Conservation (phyloP, 2,329 filamentous ascomycete species). For the Nannizzia gypsea region DNA sequence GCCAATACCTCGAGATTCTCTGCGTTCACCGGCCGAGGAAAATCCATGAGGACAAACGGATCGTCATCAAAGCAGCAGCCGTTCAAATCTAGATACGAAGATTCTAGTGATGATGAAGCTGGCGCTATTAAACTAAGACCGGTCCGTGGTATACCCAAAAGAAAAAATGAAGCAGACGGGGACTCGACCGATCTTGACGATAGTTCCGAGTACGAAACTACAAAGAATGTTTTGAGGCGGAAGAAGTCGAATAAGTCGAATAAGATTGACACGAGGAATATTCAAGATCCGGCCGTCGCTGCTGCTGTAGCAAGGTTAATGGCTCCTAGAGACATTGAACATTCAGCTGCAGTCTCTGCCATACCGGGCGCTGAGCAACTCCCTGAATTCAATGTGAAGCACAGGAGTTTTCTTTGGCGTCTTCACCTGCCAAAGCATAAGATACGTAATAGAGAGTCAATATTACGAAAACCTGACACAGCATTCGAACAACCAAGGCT, state of each 20-base stretch:
- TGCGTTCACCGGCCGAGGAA: constrained; percentile 30
- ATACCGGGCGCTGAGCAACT: background rate
- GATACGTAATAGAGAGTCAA: constrained; percentile 22
- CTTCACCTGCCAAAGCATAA: constrained; percentile 20
- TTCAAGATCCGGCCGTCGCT: constrained; percentile 8
- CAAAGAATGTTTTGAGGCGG: constrained; percentile 20
- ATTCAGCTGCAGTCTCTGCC: background rate
- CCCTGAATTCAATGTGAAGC: constrained; percentile 10
- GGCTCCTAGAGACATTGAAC: background rate
- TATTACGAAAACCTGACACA: constrained; percentile 49
- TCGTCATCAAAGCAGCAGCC: constrained; percentile 16
- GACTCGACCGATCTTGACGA: constrained; percentile 53
- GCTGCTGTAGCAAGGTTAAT: constrained; percentile 6
- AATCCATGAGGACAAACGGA: constrained; percentile 22
- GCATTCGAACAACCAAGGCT: constrained; percentile 46
- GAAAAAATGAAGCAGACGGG: constrained; percentile 46
- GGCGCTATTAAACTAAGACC: constrained; percentile 36
- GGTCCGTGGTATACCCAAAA: constrained; percentile 50
- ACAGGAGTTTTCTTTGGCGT: constrained; percentile 24
- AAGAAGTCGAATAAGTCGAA: constrained; percentile 17
- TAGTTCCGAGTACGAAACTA: constrained; percentile 42
- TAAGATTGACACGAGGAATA: background rate
- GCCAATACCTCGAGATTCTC: constrained; percentile 24
- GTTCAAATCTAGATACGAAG: constrained; percentile 50
- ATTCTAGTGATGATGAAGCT: constrained; percentile 63